Base-by-base conservation (phyloP, 305 asterid species). In the Caryopteris hybrid region DNA sequence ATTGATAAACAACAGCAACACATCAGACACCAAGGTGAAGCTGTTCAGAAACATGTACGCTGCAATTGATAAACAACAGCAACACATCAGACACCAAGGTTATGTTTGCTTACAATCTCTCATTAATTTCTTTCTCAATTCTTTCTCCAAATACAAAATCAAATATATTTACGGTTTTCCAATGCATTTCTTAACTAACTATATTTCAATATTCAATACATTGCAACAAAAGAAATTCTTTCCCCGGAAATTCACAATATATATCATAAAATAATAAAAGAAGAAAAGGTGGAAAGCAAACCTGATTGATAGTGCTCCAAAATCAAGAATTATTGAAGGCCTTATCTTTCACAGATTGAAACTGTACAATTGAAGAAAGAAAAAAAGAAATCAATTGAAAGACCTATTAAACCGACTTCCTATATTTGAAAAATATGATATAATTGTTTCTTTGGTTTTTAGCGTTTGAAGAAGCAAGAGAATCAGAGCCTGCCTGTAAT, bases 31-130 rank as follows among this genome's bases (percentile, higher is more conserved):
- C n/a, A n/a, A n/a, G n/a, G n/a, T n/a, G n/a, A 92, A 74, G 85
- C 90, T 92, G 73, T 95, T 84, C 11, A 96, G 98, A 70, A 92
- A 92, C 66, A 92, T 71, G 81, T 92, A 89, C 11, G 94, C 98
- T 92, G 94, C 86, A 84, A 12, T 50, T 39, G 22, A 39, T 46
- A 13, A 58, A 64, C 43, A 55, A 21, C 20, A 41, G 70, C 72
- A 70, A 61, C 27, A 33, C 11, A 17, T 29, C 60, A 38, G 48
- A 79, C 47, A 38, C 42, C 39, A 36, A 20, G 27, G 9, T 23
- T 12, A 3, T 11, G 59, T 23, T 3, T 23, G 18, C n/a, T 11
- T 52, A 54, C 8, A 9, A 29, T 3, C 13, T 27, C 17, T 5
- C 20, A 7, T 14, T 16, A 14, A 2, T 0, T 29, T 42, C 29